phyloP scores from a whole-genome alignment of 768 basidiomycete species.

The Termitomyces sp. region DNA sequence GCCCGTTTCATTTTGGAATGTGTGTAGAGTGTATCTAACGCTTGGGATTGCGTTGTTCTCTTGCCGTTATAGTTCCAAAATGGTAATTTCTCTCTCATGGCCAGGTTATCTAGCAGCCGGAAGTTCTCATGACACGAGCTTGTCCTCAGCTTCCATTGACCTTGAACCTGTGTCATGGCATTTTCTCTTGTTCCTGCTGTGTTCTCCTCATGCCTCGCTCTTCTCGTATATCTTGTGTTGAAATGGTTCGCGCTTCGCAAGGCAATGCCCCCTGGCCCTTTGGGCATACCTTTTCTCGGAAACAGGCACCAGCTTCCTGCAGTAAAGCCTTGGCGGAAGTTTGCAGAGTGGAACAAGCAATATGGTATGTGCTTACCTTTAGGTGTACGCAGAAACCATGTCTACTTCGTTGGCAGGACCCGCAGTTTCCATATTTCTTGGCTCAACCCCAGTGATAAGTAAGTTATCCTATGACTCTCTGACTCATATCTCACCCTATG shows the following conservation, averaged over 20 bases:
- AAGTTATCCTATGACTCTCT: neutral
- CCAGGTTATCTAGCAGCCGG: neutral
- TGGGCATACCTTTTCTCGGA: constrained; percentile 41
- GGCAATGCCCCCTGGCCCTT: constrained; percentile 44
- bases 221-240: constrained; percentile 20
- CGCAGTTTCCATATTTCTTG: constrained; percentile 38
- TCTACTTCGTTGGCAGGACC: constrained; percentile 26
- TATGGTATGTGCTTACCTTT: constrained; percentile 31
- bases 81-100: neutral
- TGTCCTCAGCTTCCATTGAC: neutral
- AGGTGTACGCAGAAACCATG: neutral
- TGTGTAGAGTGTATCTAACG: neutral
- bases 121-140: neutral
- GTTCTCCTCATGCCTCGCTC: constrained; percentile 13
- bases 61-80: neutral
- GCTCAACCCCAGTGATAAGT: constrained; percentile 42
- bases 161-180: neutral
- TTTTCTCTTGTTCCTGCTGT: neutral
- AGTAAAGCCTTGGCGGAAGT: constrained; percentile 48
- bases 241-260: constrained; percentile 29
- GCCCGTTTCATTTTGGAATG: too few relatives aligned
- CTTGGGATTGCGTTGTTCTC: neutral
- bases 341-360: constrained; percentile 42
- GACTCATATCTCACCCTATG: neutral
- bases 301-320: constrained; percentile 43